A percentile compares a stretch with the other conserved stretches of the same genome.
Conservation (phyloP, 768 basidiomycete species). For the Suillus sp. region DNA sequence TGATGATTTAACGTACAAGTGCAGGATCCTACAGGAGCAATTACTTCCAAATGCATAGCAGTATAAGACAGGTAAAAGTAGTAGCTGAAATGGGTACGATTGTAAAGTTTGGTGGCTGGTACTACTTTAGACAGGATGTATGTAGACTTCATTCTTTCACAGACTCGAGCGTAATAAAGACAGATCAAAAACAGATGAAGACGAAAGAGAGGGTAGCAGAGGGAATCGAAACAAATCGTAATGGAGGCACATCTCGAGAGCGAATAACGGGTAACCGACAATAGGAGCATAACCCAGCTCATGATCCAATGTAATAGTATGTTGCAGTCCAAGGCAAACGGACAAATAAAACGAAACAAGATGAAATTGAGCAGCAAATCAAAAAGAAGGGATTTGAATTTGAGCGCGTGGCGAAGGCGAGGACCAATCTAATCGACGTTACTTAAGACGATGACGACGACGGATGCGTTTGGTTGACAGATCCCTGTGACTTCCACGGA, state of each 20-base stretch:
- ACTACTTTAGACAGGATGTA: constrained; percentile 20
- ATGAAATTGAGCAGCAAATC: constrained; percentile 26
- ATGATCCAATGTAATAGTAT: constrained; percentile 36
- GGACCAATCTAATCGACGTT: constrained; percentile 10
- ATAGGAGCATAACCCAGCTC: constrained; percentile 33
- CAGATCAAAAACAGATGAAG: constrained; percentile 34
- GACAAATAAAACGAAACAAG: constrained; percentile 21
- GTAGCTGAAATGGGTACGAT: constrained; percentile 17
- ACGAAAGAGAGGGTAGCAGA: constrained; percentile 19
- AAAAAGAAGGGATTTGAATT: constrained; percentile 20
- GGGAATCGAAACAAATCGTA: constrained; percentile 38
- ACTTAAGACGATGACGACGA: constrained; percentile 16
- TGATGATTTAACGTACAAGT: background rate
- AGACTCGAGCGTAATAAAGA: constrained; percentile 17
- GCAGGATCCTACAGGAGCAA: background rate
- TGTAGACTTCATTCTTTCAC: constrained; percentile 16
- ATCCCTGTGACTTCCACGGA: constrained; percentile 34
- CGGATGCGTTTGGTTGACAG: constrained; percentile 20
- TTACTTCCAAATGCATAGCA: constrained; percentile 9
- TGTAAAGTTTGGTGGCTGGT: constrained; percentile 12
- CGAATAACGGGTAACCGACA: constrained; percentile 35
- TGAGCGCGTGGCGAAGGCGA: constrained; percentile 17
- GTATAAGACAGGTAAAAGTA: constrained; percentile 10
- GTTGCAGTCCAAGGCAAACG: constrained; percentile 25
- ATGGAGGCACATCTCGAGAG: constrained; percentile 40